A percentile compares a stretch with the other conserved stretches of the same genome.
These are phyloP conservation scores for Trypanosoma boissoni DNA, from an alignment of 208 protist species.

Conservation along the genomic window DNA sequence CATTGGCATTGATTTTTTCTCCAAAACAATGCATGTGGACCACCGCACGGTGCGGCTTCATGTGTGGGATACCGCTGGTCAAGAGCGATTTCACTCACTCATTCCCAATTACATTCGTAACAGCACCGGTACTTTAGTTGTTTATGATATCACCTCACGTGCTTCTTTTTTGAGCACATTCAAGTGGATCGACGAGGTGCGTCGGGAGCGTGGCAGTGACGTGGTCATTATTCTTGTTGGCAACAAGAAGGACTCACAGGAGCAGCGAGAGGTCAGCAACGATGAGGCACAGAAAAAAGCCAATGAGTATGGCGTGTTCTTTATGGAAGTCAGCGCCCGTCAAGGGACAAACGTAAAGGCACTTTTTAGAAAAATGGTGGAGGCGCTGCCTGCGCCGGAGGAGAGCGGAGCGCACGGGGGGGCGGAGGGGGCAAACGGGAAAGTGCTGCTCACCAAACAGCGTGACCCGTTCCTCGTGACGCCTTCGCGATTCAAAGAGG, in stretches of 20 bases:
- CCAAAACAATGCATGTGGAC: slow-evolving; percentile 94
- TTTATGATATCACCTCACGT: slow-evolving; percentile 97
- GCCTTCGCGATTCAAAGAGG: slow-evolving; percentile 19
- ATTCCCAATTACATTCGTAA: slow-evolving; percentile 96
- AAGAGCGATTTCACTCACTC: slow-evolving; percentile 94
- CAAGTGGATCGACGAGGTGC: slow-evolving; percentile 98
- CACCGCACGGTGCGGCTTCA: slow-evolving; percentile 92
- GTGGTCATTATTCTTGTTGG: slow-evolving; percentile 96
- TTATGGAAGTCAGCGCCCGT: slow-evolving; percentile 96
- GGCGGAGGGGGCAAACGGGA: background rate
- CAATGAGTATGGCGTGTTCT: slow-evolving; percentile 90
- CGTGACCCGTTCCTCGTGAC: slow-evolving; percentile 43
- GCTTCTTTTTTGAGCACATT: slow-evolving; percentile 91
- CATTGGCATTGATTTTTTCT: slow-evolving; percentile 99
- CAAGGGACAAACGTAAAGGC: slow-evolving; percentile 70
- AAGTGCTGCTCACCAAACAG: slow-evolving; percentile 12
- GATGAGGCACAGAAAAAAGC: slow-evolving; percentile 93
- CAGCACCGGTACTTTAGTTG: slow-evolving; percentile 95
- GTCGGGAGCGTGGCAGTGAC: slow-evolving; percentile 93
- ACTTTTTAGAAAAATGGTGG: slow-evolving; percentile 71
- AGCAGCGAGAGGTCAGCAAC: slow-evolving; percentile 69
- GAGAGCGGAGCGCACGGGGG: background rate
- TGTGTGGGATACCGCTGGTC: slow-evolving; percentile 86
- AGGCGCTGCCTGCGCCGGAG: slow-evolving; percentile 36
- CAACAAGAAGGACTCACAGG: slow-evolving; percentile 95